These are phyloP conservation scores for Athelia psychrophila DNA, from an alignment of 1,284 basidiomycete genomes.

Conservation along the genomic window DNA sequence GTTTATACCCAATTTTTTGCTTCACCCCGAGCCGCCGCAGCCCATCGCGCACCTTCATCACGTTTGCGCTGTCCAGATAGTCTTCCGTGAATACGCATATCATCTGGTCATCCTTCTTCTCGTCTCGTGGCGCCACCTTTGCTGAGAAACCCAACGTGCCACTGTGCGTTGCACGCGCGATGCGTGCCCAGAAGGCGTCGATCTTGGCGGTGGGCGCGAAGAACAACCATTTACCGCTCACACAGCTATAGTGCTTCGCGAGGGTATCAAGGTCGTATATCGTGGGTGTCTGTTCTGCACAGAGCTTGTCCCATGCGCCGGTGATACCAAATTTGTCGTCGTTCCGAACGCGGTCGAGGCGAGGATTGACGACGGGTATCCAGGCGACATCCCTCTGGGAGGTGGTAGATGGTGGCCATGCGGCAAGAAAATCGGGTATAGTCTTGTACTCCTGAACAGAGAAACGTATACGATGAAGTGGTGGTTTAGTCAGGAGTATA, in stretches of 20 bases:
- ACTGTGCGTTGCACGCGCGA: background rate
- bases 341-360: background rate
- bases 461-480: background rate
- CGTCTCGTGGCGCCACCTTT: background rate
- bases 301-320: background rate
- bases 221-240: background rate
- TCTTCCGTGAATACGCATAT: background rate
- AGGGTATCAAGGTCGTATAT: background rate
- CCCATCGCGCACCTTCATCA: background rate
- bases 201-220: background rate
- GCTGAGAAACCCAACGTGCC: background rate
- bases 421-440: background rate
- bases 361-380: background rate
- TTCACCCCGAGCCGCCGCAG: background rate
- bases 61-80: background rate
- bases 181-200: background rate
- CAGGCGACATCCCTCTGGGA: background rate
- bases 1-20: background rate
- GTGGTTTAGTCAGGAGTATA: background rate
- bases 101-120: background rate
- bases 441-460: background rate
- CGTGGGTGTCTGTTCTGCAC: background rate
- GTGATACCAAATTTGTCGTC: background rate
- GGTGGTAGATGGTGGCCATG: background rate
- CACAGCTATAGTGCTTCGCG: background rate